A percentile compares a stretch with the other conserved stretches of the same genome.
Evolutionary conservation across 1,139 yeast species (phyloP).

Genomic region (Suhomyces taliae): DNA sequence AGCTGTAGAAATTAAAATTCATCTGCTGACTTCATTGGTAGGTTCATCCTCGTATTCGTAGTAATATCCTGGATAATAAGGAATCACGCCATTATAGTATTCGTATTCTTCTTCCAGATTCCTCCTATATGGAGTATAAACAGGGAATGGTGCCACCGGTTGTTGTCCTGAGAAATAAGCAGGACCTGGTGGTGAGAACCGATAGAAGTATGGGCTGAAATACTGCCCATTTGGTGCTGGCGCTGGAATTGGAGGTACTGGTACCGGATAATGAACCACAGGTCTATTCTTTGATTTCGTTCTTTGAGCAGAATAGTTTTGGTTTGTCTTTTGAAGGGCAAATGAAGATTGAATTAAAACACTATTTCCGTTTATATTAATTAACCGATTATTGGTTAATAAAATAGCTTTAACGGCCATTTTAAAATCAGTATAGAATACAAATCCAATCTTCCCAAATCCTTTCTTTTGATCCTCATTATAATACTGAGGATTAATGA

Average conservation of each 20-base stretch:
- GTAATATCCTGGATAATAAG: constrained; percentile 1
- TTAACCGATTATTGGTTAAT: constrained; percentile 35
- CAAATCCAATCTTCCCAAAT: constrained; percentile 44
- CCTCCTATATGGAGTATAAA: constrained; percentile 1
- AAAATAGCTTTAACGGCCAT: constrained; percentile 44
- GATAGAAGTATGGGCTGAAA: constrained; percentile 6
- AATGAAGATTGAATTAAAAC: constrained; percentile 40
- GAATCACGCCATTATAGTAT: not conserved
- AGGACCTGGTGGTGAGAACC: constrained; percentile 4
- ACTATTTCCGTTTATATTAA: constrained; percentile 19
- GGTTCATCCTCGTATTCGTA: constrained; percentile 11
- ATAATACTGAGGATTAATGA: constrained; percentile 45
- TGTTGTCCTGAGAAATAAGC: not conserved
- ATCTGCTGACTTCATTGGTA: not conserved
- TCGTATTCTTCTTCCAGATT: constrained; percentile 5
- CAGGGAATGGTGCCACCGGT: constrained; percentile 4
- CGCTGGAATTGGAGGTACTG: constrained; percentile 8
- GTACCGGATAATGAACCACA: constrained; percentile 7
- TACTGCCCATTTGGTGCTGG: constrained; percentile 6
- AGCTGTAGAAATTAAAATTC: too few species aligned
- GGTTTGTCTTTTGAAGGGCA: constrained; percentile 35
- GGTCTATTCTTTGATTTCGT: constrained; percentile 1
- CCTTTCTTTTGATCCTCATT: constrained; percentile 15
- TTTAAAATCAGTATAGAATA: constrained; percentile 37
- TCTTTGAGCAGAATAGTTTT: constrained; percentile 1